Base-by-base conservation (phyloP, 2,329 filamentous ascomycete genomes). In the Coniosporium tulheliwenetii region DNA sequence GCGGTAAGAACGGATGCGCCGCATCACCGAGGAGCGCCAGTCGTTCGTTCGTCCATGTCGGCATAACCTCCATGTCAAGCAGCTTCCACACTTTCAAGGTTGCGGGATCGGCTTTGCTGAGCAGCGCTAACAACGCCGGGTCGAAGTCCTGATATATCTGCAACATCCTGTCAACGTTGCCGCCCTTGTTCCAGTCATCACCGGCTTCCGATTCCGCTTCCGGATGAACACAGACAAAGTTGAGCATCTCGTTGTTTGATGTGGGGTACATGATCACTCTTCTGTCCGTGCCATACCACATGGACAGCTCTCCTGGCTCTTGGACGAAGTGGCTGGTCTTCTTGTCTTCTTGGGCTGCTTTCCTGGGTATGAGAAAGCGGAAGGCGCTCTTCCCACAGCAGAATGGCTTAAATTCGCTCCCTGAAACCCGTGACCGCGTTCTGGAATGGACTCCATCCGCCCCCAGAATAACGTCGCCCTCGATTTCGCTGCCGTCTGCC, bases 1-100 rank as follows among this genome's bases (percentile, higher is more conserved):
- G 70, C 10, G 77, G 79, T 0, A 77, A 59, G 49, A 82, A 81
- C 0, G 79, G 77, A 52, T 84, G 79, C 0, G 76, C 79, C 0
- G 79, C 76, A 51, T 83, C 79, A 0, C 79, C 79, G 0, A 83
- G 54, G 0, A 81, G 54, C 1, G 67, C 75, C 13, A 81, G 52
- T 5, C 62, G 65, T 0, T 57, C 70, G 2, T 70, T 65, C 0
- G 64, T 60, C 70, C 75, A 83, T 0, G 57, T 63, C 0, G 69
- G 65, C 12, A 82, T 54, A 1, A 64, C 57, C 3, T 72, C 66
- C 71, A 80, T 79, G 46, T 83, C 79, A 12, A 59, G 38, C 37
- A 59, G 38, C 40, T 56, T 54, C 57, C 58, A 54, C 2, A 61
- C 55, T 41, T 60, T 61, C 39, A 62, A 36, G 9, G 54, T 56